These are phyloP conservation scores for Meyerozyma sp. DNA, from an alignment of 1,139 yeast species.

Conservation along the genomic window DNA sequence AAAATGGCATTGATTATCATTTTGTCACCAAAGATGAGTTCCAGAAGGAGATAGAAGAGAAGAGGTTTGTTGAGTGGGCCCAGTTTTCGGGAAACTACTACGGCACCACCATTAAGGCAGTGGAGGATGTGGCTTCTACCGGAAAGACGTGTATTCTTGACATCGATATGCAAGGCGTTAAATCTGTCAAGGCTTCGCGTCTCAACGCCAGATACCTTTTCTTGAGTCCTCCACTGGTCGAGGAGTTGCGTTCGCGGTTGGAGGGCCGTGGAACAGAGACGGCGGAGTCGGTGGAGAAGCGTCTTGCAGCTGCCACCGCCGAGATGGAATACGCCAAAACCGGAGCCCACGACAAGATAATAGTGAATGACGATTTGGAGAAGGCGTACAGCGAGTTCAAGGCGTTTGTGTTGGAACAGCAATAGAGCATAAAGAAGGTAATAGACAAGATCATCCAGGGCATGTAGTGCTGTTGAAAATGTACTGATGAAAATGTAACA, in stretches of 20 bases:
- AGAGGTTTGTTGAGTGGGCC: conserved; percentile 94
- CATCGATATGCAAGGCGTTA: conserved; percentile 98
- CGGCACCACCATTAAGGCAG: conserved; percentile 87
- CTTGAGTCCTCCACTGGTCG: conserved; percentile 89
- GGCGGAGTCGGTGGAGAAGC: conserved; percentile 71
- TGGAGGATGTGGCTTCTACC: conserved; percentile 61
- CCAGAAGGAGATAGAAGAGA: conserved; percentile 63
- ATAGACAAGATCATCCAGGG: not conserved
- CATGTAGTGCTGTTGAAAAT: no score
- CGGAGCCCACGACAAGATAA: conserved; percentile 86
- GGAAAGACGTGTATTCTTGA: conserved; percentile 84
- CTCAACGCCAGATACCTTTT: conserved; percentile 83
- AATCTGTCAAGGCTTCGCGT: conserved; percentile 76
- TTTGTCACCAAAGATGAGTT: conserved; percentile 77
- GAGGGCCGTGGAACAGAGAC: conserved; percentile 93
- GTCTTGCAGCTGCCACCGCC: conserved; percentile 79
- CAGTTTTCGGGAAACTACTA: conserved; percentile 96
- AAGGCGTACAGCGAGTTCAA: conserved; percentile 79
- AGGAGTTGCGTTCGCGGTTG: conserved; percentile 66
- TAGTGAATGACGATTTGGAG: conserved; percentile 89
- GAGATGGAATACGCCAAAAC: conserved; percentile 81
- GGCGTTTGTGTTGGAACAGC: conserved; percentile 53
- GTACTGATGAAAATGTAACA: no score
- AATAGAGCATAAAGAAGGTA: not conserved
- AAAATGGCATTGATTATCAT: conserved; percentile 83